Evolutionary conservation across 2,329 filamentous ascomycete genomes (phyloP).

Genomic region (Ophiostoma populinum): DNA sequence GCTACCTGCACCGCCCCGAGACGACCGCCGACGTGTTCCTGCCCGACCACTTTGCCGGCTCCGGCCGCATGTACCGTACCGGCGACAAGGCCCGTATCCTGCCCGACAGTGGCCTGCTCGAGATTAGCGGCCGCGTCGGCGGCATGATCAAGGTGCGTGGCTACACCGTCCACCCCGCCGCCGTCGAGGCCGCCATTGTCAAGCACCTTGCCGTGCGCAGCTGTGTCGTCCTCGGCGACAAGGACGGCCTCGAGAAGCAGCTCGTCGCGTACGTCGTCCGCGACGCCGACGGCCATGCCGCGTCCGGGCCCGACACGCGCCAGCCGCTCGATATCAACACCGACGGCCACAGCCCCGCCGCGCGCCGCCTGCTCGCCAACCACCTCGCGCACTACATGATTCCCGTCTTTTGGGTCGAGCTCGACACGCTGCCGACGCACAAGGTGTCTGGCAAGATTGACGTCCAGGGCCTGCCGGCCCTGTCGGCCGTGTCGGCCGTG

Average conservation of each 20-base stretch:
- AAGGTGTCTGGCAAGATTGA: slow-evolving; percentile 68
- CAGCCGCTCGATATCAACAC: slow-evolving; percentile 46
- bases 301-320: slow-evolving; percentile 9
- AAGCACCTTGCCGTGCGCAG: slow-evolving; percentile 52
- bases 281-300: slow-evolving; percentile 34
- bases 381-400: slow-evolving; percentile 74
- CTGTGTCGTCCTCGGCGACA: slow-evolving; percentile 56
- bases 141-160: slow-evolving; percentile 70
- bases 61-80: slow-evolving; percentile 53
- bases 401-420: slow-evolving; percentile 57
- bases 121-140: slow-evolving; percentile 60
- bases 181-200: slow-evolving; percentile 57
- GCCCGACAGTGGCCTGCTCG: slow-evolving; percentile 48
- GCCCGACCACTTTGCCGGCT: slow-evolving; percentile 43
- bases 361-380: slow-evolving; percentile 44
- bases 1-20: slow-evolving; percentile 66
- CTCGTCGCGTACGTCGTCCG: slow-evolving; percentile 61
- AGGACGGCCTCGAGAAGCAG: slow-evolving; percentile 59
- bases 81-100: slow-evolving; percentile 54
- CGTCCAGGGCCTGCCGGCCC: slow-evolving; percentile 51
- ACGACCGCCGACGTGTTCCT: slow-evolving; percentile 58
- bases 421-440: slow-evolving; percentile 55
- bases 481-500: slow-evolving; percentile 38
- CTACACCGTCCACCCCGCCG: slow-evolving; percentile 61
- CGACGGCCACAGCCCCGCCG: slow-evolving; percentile 51